Evolutionary conservation across 2,329 filamentous ascomycete genomes (phyloP), one percentile per base, ranked within the genome.

Genomic region (Neonectria faginata): DNA sequence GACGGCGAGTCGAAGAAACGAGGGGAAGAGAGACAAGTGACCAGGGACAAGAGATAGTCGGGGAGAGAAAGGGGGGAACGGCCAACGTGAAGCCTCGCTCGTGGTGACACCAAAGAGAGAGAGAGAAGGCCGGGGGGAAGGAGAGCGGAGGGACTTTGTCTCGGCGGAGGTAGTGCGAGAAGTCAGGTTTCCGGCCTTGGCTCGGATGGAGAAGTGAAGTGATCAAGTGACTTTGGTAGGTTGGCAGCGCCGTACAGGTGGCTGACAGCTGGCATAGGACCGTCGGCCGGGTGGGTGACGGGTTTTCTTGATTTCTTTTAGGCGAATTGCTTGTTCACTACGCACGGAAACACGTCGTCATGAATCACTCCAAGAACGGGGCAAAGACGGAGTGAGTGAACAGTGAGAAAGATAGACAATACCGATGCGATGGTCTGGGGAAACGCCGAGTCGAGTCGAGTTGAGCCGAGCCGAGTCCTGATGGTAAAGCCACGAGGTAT

Each of bases 81-180:
- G 62, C 60, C 44, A 33, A 31, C 60, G 27, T 51, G 42, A 53
- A 29, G 25, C n/a, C 47, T 50, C 16, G 47, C 27, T 50, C 25
- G 16, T 31, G 64, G 70, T 71, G 66, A 70, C 69, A 69, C 66
- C 57, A 48, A 50, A 58, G 22, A 54, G 62, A 57, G 67, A 59
- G 48, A 33, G 27, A 42, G n/a, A 29, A 60, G 2, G 29, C 29
- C 29, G 10, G 36, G 11, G 31, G 4, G 31, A 33, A 11, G 4
- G 31, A 33, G 48, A 52, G 48, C 22, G 39, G 36, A 27, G 31
- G 18, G 3, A 39, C 11, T 44, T 51, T 53, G 29, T 58, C 51
- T 60, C 16, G 48, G 8, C 4, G 52, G 5, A 36, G 25, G 45
- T 48, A n/a, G 45, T 51, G 48, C n/a, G 29, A 14, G 48, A 51